Conservation (phyloP, 768 basidiomycete species). For the Boletus bicolor region DNA sequence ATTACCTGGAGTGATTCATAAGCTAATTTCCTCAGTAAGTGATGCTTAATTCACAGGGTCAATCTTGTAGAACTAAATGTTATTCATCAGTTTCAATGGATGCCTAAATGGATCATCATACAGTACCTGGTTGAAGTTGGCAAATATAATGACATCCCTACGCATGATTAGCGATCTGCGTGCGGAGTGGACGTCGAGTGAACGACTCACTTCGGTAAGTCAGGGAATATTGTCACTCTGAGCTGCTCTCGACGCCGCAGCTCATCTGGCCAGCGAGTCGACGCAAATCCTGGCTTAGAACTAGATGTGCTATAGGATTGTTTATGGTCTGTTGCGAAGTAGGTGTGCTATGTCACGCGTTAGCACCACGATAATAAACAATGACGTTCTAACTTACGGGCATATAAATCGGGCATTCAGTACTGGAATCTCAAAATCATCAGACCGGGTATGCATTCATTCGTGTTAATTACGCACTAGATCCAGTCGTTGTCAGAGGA, state of each 20-base stretch:
- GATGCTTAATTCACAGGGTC: conserved; percentile 32
- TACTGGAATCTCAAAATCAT: conserved; percentile 24
- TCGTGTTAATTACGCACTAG: conserved; percentile 35
- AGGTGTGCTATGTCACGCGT: conserved; percentile 37
- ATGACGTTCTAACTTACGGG: conserved; percentile 31
- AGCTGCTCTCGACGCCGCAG: conserved; percentile 36
- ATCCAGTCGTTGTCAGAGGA: conserved; percentile 36
- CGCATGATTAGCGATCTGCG: neutral
- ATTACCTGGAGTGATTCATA: conserved; percentile 29
- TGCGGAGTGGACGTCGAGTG: neutral
- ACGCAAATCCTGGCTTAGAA: conserved; percentile 10
- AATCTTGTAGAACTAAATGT: conserved; percentile 44
- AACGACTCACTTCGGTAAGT: conserved; percentile 37
- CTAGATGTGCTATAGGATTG: conserved; percentile 36
- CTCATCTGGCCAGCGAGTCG: conserved; percentile 39
- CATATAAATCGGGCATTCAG: conserved; percentile 46
- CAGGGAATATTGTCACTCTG: conserved; percentile 41
- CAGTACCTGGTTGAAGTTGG: conserved; percentile 51
- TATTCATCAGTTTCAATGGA: conserved; percentile 6
- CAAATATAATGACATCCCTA: conserved; percentile 46
- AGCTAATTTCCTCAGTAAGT: neutral
- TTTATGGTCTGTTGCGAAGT: conserved; percentile 49
- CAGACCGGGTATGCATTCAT: neutral
- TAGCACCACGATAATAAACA: neutral
- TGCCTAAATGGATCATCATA: conserved; percentile 1